These are phyloP conservation scores for Bryum argenteum DNA, from an alignment of 225 moss, liverwort and hornwort genomes.

Conservation along the genomic window DNA sequence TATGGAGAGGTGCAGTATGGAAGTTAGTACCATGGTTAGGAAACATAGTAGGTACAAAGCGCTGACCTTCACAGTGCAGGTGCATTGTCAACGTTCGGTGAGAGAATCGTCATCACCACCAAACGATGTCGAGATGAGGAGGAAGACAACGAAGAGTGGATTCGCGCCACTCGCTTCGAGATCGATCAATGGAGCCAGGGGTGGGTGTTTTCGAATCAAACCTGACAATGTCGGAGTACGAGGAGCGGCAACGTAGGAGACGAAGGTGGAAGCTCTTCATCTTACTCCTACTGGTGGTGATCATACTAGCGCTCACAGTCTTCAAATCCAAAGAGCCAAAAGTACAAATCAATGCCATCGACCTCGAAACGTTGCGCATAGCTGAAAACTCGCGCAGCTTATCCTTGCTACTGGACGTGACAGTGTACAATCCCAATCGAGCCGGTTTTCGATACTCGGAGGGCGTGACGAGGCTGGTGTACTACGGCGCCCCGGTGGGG, in stretches of 20 bases:
- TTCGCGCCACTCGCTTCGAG: too few species aligned
- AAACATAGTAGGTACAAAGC: too few species aligned
- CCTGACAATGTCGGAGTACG: conserved; percentile 40
- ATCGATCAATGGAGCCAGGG: too few species aligned
- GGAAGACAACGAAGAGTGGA: too few species aligned
- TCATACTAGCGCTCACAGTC: conserved; percentile 41
- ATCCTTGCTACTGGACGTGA: conserved; percentile 47
- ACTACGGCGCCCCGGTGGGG: conserved; percentile 43
- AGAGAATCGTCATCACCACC: too few species aligned
- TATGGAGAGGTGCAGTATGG: too few species aligned
- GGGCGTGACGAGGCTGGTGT: conserved; percentile 37
- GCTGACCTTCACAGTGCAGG: too few species aligned
- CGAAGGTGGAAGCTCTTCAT: conserved; percentile 31
- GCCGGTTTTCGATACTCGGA: conserved; percentile 43
- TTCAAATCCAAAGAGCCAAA: conserved; percentile 40
- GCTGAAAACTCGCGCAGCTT: conserved; percentile 31
- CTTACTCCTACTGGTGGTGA: conserved; percentile 2
- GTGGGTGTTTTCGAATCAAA: conserved; percentile 27
- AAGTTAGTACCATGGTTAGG: too few species aligned
- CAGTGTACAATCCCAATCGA: conserved; percentile 49
- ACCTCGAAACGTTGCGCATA: conserved; percentile 41
- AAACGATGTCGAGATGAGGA: too few species aligned
- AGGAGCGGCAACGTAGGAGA: conserved; percentile 34
- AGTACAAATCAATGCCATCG: conserved; percentile 41
- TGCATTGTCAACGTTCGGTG: too few species aligned